Evolutionary conservation across 106 monocot species (phyloP), one percentile per base, ranked within the genome.

Genomic region (Posidonia australis): DNA sequence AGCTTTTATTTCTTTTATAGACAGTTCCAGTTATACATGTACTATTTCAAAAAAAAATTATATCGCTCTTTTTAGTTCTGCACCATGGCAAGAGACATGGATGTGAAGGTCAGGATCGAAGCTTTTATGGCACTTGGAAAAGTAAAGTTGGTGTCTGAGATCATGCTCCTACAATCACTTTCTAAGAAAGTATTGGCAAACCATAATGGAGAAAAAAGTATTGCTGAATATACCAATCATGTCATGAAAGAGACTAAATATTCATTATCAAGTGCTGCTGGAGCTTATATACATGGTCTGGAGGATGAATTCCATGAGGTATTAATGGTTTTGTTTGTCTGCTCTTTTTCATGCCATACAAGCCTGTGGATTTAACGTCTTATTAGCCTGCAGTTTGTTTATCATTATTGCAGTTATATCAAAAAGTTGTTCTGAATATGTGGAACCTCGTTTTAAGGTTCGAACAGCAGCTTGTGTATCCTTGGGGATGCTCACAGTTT

Each of bases 301-400:
- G 94, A 96, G 73, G 94, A 96, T 80, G 94, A 96, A 63, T 90
- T 80, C 70, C 67, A 75, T 80, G 80, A 96, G 86, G 94, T 90
- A 78, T n/a, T 13, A 21, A 5, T 44, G 5, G 3, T 29, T 22
- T 51, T 20, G 30, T 42, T 68, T 27, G 43, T 55, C 23, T 27
- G 3, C 1, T 36, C 5, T 22, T 17, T 5, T 25, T n/a, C 12
- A 4, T 61, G 10, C 18, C n/a, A n/a, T n/a, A n/a, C n/a, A n/a
- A n/a, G n/a, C n/a, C n/a, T 48, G 1, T n/a, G 18, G 13, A 48
- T 48, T 14, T 48, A 48, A 16, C 13, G n/a, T n/a, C 1, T 48
- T 48, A 14, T 48, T 48, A n/a, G 13, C 11, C 23, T 57, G 57
- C 57, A 29, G 57, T 57, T 57, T 36, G 5, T 7, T 36, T 36